Base-by-base conservation (phyloP, 768 basidiomycete species). In the Naganishia antarctica region DNA sequence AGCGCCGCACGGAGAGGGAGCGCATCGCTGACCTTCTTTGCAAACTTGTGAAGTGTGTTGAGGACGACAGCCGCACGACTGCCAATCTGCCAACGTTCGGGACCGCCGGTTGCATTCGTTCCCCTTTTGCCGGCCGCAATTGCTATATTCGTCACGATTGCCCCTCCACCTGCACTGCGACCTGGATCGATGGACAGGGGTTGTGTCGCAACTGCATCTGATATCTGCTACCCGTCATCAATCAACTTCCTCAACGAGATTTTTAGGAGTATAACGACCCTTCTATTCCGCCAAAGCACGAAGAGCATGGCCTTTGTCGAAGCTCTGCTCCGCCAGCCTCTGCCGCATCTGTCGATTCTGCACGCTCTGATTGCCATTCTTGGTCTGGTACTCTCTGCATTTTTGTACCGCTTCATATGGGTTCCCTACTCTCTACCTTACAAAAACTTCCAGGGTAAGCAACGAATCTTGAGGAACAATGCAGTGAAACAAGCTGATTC, bases 381-480 rank as follows among this genome's bases (percentile, higher is more conserved):
- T 12, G 21, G 31, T 8, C 15, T 57, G 53, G 23, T 13, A 7
- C 34, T 57, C 9, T 13, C 26, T 4, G 53, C 37, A 26, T 37
- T 26, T 21, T 34, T 60, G 15, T 31, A 60, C 45, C 59, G 45
- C 5, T 60, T 15, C 18, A 6, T 60, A 44, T 45, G 41, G 43
- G 31, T 60, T 12, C 41, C 45, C 21, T 60, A 60, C 43, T 26
- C 25, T 7, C 43, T 59, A 28, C 29, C 63, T 15, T 64, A 64
- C 44, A 64, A 48, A 44, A 64, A 64, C 51, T 43, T 64, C 15
- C 63, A 25, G 23, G 53, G 53, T 57, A 15, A 16, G 53, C 15
- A 21, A 16, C 12, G 21, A 40, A 4, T 16, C 9, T 12, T 7
- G 11, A 25, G 34, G 6, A 18, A 8, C 8, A 18, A 53, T 13